Percentiles rank a stretch among this genome's conserved stretches.
Conservation (phyloP, 2,329 filamentous ascomycete genomes). For the Monilinia aucupariae region DNA sequence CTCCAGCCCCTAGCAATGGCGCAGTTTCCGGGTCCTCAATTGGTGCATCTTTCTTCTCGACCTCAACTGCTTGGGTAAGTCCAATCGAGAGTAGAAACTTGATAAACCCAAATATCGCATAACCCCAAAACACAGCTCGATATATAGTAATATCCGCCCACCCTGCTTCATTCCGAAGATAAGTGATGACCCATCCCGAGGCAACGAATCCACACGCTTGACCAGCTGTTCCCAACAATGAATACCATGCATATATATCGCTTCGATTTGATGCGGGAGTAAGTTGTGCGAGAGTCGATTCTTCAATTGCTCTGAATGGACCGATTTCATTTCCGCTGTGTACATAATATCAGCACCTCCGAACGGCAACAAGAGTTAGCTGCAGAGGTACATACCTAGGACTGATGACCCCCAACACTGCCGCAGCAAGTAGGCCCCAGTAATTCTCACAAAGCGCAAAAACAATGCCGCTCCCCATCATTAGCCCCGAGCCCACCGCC, state of each 20-base stretch:
- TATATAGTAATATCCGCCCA: constrained; percentile 48
- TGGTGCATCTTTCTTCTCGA: constrained; percentile 36
- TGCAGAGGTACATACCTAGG: constrained; percentile 39
- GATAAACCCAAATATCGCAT: constrained; percentile 50
- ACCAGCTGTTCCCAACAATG: constrained; percentile 52
- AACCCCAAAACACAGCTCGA: constrained; percentile 51
- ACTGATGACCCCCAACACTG: constrained; percentile 57
- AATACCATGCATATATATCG: constrained; percentile 60
- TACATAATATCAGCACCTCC: constrained; percentile 13
- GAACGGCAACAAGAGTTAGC: background rate
- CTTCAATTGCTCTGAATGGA: constrained; percentile 57
- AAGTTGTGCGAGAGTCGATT: constrained; percentile 54
- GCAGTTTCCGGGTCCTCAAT: constrained; percentile 31
- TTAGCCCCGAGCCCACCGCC: constrained; percentile 48
- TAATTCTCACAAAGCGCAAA: constrained; percentile 51
- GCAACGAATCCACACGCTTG: constrained; percentile 54
- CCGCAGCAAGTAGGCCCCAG: constrained; percentile 53
- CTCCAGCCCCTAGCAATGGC: constrained; percentile 28
- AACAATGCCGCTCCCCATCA: constrained; percentile 50
- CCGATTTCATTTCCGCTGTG: constrained; percentile 58
- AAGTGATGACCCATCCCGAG: constrained; percentile 54
- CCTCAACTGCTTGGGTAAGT: constrained; percentile 41
- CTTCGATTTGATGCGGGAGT: constrained; percentile 42
- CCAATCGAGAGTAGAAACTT: constrained; percentile 50
- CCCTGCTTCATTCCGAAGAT: constrained; percentile 39